A percentile compares a stretch with the other conserved stretches of the same genome.
Evolutionary conservation across 257 asterid species (phyloP).

Genomic region (Rehmannia glutinosa): DNA sequence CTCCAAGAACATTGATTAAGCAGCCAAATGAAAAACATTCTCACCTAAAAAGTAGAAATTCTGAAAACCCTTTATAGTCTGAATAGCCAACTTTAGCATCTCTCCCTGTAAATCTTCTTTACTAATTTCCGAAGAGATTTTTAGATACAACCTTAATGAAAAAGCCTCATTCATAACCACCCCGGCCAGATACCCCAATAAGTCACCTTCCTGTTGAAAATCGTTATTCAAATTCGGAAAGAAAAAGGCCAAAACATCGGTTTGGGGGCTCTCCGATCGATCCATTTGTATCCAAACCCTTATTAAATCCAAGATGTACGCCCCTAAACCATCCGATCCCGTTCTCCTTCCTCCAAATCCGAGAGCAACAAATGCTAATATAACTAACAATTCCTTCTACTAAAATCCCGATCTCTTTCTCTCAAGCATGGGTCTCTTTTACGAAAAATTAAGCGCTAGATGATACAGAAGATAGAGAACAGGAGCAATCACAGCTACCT

Average conservation of each 20-base stretch:
- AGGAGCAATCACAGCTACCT: slow-evolving; percentile 29
- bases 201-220: slow-evolving; percentile 21
- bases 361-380: slow-evolving; percentile 26
- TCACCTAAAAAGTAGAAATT: slow-evolving; percentile 35
- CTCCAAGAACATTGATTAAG: slow-evolving; percentile 4
- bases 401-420: slow-evolving; percentile 21
- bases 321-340: slow-evolving; percentile 16
- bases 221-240: slow-evolving; percentile 20
- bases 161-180: slow-evolving; percentile 30
- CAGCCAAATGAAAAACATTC: slow-evolving; percentile 11
- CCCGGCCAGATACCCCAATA: slow-evolving; percentile 28
- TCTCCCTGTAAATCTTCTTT: slow-evolving; percentile 16
- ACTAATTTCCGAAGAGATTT: slow-evolving; percentile 11
- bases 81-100: slow-evolving; percentile 23
- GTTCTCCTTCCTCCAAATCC: slow-evolving; percentile 11
- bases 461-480: slow-evolving; percentile 21
- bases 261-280: neutral
- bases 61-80: slow-evolving; percentile 29
- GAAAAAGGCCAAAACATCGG: slow-evolving; percentile 21
- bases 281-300: slow-evolving; percentile 31
- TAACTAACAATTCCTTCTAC: slow-evolving; percentile 16
- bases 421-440: slow-evolving; percentile 13
- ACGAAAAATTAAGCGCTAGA: slow-evolving; percentile 15
- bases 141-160: slow-evolving; percentile 27
- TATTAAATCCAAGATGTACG: slow-evolving; percentile 10